Percentiles rank a stretch among this genome's conserved stretches.
phyloP scores from a whole-genome alignment of 352 stramenopile species.

The Phytophthora meadii region DNA sequence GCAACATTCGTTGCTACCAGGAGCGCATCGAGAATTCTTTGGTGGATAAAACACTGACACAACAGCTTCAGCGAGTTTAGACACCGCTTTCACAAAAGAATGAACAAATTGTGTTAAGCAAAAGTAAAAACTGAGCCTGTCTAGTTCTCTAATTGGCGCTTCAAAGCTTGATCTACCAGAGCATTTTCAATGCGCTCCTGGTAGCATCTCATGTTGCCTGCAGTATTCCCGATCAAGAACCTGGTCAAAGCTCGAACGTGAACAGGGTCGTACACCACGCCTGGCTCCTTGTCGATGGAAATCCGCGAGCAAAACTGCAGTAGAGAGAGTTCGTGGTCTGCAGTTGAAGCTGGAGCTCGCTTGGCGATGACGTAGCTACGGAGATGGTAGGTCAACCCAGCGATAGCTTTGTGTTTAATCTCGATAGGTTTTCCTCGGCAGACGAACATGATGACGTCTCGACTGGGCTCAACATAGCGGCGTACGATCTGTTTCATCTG shows the following conservation, averaged over 20 bases:
- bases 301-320: constrained; percentile 62
- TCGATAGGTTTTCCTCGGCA: constrained; percentile 27
- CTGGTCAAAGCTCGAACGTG: constrained; percentile 46
- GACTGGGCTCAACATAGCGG: constrained; percentile 31
- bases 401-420: constrained; percentile 33
- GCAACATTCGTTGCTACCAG: constrained; percentile 46
- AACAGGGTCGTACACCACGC: constrained; percentile 30
- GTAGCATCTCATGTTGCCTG: constrained; percentile 10
- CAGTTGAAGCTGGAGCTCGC: constrained; percentile 34
- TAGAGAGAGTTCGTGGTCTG: constrained; percentile 41
- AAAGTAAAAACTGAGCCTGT: background rate
- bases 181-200: constrained; percentile 11
- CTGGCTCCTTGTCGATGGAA: constrained; percentile 50
- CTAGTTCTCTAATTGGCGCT: background rate
- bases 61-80: constrained; percentile 1
- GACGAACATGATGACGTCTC: constrained; percentile 35
- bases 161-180: constrained; percentile 11
- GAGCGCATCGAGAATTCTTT: constrained; percentile 59
- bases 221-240: constrained; percentile 4
- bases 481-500: constrained; percentile 37
- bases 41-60: constrained; percentile 18
- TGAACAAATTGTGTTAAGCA: background rate
- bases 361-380: constrained; percentile 48
- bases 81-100: too few relatives aligned
- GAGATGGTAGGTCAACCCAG: constrained; percentile 31